Base-by-base conservation (phyloP, 345 rosid species). In the Rubroshorea leprosula region DNA sequence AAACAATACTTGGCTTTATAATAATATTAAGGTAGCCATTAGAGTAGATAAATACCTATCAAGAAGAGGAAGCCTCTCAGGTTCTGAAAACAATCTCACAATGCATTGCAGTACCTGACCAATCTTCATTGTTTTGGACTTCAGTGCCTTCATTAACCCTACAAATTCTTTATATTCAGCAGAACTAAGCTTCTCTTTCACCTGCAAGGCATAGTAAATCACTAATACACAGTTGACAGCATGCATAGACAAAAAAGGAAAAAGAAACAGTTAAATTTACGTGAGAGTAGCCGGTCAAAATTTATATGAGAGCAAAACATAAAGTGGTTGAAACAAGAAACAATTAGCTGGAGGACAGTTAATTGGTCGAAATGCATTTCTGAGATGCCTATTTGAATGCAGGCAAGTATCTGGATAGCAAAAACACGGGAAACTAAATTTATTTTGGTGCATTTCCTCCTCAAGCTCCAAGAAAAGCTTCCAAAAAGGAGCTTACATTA, bases 151-250 rank as follows among this genome's bases (percentile, higher is more conserved):
- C 86, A 93, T 78, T 62, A 76, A 79, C 46, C 87, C 94, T 27
- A 93, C 77, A 72, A 93, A 93, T 55, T 86, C 81, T 62, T 80
- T 81, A 61, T 93, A 93, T 73, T 93, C 96, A 51, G 80, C 55
- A 45, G 89, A 49, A 65, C 61, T 80, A 54, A 93, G 96, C 68
- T 80, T 82, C 74, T 80, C 89, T 64, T 78, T 76, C 13, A 80
- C 96, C 99, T 81, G 80, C 43, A 54, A 54, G 26, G 11, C 18
- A 58, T 35, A 35, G 12, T 6, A 35, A 6, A 13, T 6, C 41
- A 35, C 41, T 35, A 35, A 35, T n/a, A n/a, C 5, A 35, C 41
- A 6, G 41, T 35, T 8, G 9, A 13, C n/a, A n/a, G 41, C 7
- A 35, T 35, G 12, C 41, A 48, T 19, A 17, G 53, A 22, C 12